phyloP scores from a whole-genome alignment of 2,329 filamentous ascomycete genomes.

The Paramyrothecium roridum region DNA sequence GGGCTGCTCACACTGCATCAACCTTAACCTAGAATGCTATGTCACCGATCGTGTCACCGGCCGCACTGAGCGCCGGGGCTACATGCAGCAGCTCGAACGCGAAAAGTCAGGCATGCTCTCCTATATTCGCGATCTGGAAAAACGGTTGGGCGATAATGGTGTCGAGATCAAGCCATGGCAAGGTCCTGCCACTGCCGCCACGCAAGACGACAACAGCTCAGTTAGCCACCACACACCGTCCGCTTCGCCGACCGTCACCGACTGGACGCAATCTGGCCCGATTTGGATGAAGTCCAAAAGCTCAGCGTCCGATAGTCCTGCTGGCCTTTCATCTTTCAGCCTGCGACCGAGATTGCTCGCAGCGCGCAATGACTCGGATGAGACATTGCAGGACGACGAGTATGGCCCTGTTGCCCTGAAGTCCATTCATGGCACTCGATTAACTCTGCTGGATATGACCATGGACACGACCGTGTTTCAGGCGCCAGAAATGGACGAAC shows the following conservation, averaged over 20 bases:
- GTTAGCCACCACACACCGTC: conserved; percentile 8
- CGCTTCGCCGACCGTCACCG: conserved; percentile 18
- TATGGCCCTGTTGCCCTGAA: conserved; percentile 63
- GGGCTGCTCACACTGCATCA: conserved; percentile 78
- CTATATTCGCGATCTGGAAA: conserved; percentile 66
- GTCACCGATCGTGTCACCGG: conserved; percentile 87
- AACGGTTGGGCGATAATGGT: conserved; percentile 58
- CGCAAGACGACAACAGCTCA: background rate
- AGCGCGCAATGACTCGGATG: conserved; percentile 30
- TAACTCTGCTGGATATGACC: conserved; percentile 77
- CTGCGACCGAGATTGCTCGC: background rate
- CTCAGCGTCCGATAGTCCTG: conserved; percentile 3
- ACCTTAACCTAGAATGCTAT: conserved; percentile 73
- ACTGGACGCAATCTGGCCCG: conserved; percentile 28
- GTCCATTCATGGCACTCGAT: conserved; percentile 70
- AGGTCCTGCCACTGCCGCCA: conserved; percentile 7
- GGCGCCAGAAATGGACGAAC: conserved; percentile 62
- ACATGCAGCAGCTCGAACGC: conserved; percentile 72
- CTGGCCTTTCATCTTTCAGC: conserved; percentile 12
- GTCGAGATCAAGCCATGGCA: conserved; percentile 56
- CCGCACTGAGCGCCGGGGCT: conserved; percentile 73
- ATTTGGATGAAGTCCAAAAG: conserved; percentile 30
- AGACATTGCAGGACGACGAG: conserved; percentile 65
- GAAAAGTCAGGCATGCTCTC: conserved; percentile 66
- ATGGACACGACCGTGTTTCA: conserved; percentile 76